Conservation (phyloP, 257 asterid genomes). For the Striga asiatica region DNA sequence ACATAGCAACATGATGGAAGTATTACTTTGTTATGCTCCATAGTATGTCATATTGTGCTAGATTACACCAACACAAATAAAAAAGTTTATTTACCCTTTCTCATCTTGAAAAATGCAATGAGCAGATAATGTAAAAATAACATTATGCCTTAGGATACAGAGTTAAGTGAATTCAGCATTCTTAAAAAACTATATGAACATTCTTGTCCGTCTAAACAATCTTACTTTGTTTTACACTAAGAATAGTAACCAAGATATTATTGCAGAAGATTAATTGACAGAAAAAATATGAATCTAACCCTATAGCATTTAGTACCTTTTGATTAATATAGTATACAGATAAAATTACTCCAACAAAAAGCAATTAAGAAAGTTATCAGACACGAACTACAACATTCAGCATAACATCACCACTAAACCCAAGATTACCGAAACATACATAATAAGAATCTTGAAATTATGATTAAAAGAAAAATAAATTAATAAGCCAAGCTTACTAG, state of each 20-base stretch:
- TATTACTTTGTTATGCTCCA: neutral
- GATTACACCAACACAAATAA: neutral
- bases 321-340: neutral
- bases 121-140: neutral
- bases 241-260: no score
- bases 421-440: neutral
- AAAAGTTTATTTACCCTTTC: neutral
- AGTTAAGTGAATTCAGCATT: neutral
- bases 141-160: neutral
- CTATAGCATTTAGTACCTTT: neutral
- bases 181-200: neutral
- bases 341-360: neutral
- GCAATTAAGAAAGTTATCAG: neutral
- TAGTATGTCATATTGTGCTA: neutral
- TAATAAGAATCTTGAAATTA: neutral
- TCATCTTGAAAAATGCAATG: neutral
- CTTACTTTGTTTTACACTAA: no score
- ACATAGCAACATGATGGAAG: no score
- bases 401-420: neutral
- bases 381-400: neutral
- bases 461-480: neutral
- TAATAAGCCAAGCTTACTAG: slow-evolving; percentile 21
- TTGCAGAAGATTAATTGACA: neutral
- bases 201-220: neutral
- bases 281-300: neutral